These are phyloP conservation scores for Podaxis sp. DNA, from an alignment of 768 basidiomycete species.

Conservation along the genomic window DNA sequence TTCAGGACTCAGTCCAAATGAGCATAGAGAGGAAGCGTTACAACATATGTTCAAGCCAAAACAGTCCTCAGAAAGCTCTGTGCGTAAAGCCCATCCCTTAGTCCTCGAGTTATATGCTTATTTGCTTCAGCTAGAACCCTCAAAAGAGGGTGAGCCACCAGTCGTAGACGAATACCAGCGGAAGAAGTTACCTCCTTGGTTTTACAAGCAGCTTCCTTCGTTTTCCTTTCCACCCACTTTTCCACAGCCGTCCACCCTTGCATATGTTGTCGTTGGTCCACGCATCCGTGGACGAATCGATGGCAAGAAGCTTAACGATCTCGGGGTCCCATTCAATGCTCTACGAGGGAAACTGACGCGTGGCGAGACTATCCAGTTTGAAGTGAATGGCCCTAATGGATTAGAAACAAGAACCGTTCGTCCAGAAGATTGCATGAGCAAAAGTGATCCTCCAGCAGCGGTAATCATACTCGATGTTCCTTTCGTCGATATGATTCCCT, in stretches of 20 bases:
- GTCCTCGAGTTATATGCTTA: not conserved
- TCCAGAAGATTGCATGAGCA: slow-evolving; percentile 60
- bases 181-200: slow-evolving; percentile 30
- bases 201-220: slow-evolving; percentile 35
- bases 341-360: slow-evolving; percentile 57
- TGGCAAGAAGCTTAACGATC: slow-evolving; percentile 53
- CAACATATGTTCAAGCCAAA: slow-evolving; percentile 9
- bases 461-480: slow-evolving; percentile 75
- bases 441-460: slow-evolving; percentile 49
- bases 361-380: slow-evolving; percentile 63
- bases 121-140: not conserved
- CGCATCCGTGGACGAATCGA: slow-evolving; percentile 71
- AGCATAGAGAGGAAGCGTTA: not conserved
- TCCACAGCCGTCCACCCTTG: slow-evolving; percentile 34
- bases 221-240: slow-evolving; percentile 22
- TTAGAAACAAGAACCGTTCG: slow-evolving; percentile 44
- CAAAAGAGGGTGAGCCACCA: not conserved
- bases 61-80: slow-evolving; percentile 15
- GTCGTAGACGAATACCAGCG: slow-evolving; percentile 28
- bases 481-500: slow-evolving; percentile 50
- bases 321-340: slow-evolving; percentile 63
- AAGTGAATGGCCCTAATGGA: slow-evolving; percentile 37
- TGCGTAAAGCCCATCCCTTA: not conserved
- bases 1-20: not conserved
- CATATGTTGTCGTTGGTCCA: slow-evolving; percentile 53